These are phyloP conservation scores for Exophiala mesophila DNA, from an alignment of 2,329 filamentous ascomycete species.

Conservation along the genomic window DNA sequence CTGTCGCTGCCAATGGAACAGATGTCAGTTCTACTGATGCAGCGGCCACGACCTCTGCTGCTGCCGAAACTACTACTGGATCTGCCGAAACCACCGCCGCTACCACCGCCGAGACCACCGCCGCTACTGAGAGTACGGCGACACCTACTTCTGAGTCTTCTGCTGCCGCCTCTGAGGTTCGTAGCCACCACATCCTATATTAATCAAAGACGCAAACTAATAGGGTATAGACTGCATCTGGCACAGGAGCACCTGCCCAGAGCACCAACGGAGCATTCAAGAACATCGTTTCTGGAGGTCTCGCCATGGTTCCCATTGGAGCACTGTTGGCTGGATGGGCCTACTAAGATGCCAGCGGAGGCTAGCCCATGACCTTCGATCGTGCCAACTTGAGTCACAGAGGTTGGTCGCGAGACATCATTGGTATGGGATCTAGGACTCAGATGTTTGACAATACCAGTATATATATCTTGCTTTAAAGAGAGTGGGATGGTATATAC, in stretches of 20 bases:
- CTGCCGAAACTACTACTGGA: constrained; percentile 3
- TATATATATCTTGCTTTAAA: too few species aligned
- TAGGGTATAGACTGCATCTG: too few species aligned
- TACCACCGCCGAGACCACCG: background rate
- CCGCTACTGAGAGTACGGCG: background rate
- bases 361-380: too few species aligned
- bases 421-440: too few species aligned
- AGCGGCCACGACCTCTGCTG: constrained; percentile 25
- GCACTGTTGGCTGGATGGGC: background rate
- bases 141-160: background rate
- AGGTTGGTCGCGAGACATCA: too few species aligned
- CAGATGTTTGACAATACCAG: too few species aligned
- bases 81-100: constrained; percentile 8
- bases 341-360: too few species aligned
- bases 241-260: background rate
- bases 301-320: background rate
- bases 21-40: constrained; percentile 13
- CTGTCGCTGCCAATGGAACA: constrained; percentile 14
- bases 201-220: too few species aligned
- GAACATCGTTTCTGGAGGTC: background rate
- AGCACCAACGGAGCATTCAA: background rate
- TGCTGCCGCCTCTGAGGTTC: background rate
- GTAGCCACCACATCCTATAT: too few species aligned
- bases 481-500: too few species aligned
- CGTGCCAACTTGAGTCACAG: too few species aligned